Evolutionary conservation across 768 basidiomycete species (phyloP).

Genomic region (Hebeloma cylindrosporum): DNA sequence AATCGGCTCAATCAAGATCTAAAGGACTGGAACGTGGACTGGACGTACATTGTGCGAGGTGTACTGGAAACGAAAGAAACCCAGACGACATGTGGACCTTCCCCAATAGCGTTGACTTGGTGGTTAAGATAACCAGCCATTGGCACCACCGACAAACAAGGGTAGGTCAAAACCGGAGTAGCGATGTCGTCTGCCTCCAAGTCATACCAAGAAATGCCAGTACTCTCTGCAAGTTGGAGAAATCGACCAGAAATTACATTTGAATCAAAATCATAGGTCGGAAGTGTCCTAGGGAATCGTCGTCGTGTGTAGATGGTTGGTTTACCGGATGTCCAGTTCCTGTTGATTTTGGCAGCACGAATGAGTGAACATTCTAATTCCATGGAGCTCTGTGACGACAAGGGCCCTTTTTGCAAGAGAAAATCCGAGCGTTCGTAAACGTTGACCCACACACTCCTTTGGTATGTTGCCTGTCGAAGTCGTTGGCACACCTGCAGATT

Average conservation of each 20-base stretch:
- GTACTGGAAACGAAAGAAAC: constrained; percentile 21
- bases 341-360: constrained; percentile 18
- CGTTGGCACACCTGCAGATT: constrained; percentile 18
- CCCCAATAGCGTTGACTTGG: constrained; percentile 22
- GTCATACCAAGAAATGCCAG: constrained; percentile 26
- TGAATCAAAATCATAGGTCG: constrained; percentile 22
- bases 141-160: constrained; percentile 16
- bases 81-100: constrained; percentile 22
- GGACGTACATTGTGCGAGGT: constrained; percentile 17
- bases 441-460: constrained; percentile 23
- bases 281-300: constrained; percentile 21
- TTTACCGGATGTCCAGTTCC: constrained; percentile 18
- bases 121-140: constrained; percentile 19
- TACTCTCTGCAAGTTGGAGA: constrained; percentile 19
- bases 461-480: constrained; percentile 15
- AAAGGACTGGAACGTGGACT: not conserved
- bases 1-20: not conserved
- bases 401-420: constrained; percentile 20
- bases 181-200: constrained; percentile 19
- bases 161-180: constrained; percentile 20
- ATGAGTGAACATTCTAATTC: constrained; percentile 21
- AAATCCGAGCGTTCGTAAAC: constrained; percentile 18
- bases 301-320: constrained; percentile 9
- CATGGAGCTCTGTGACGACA: constrained; percentile 12
- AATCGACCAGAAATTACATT: constrained; percentile 25